These are phyloP conservation scores for Cardiospermum halicacabum DNA, from an alignment of 345 rosid genomes.

Conservation along the genomic window DNA sequence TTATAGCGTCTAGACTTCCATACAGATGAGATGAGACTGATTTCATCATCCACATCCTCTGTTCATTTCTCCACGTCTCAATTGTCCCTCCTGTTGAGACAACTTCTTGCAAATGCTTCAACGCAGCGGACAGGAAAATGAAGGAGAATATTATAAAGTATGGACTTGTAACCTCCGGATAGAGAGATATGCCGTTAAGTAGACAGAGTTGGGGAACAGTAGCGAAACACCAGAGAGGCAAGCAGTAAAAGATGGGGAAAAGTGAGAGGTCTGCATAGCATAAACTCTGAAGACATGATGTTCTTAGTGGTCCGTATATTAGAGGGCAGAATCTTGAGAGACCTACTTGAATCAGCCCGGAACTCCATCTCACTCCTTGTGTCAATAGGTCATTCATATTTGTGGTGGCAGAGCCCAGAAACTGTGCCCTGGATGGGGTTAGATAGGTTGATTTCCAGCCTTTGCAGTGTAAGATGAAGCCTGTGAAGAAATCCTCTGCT, in stretches of 20 bases:
- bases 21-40: conserved; percentile 21
- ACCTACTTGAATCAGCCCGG: conserved; percentile 19
- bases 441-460: conserved; percentile 25
- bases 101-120: conserved; percentile 26
- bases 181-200: conserved; percentile 16
- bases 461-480: conserved; percentile 24
- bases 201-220: conserved; percentile 26
- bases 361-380: conserved; percentile 28
- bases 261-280: conserved; percentile 17
- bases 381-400: conserved; percentile 21
- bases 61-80: conserved; percentile 24
- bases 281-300: conserved; percentile 24
- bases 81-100: conserved; percentile 20
- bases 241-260: conserved; percentile 16
- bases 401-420: conserved; percentile 20
- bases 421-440: conserved; percentile 23
- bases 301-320: conserved; percentile 16
- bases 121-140: conserved; percentile 23
- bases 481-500: conserved; percentile 27
- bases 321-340: conserved; percentile 27
- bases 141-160: conserved; percentile 19
- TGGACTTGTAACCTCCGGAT: conserved; percentile 28
- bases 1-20: conserved; percentile 29
- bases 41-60: conserved; percentile 37
- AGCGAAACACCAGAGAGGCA: conserved; percentile 26